Base-by-base conservation (phyloP, 2,329 filamentous ascomycete species). In the Fusarium sublunatum region DNA sequence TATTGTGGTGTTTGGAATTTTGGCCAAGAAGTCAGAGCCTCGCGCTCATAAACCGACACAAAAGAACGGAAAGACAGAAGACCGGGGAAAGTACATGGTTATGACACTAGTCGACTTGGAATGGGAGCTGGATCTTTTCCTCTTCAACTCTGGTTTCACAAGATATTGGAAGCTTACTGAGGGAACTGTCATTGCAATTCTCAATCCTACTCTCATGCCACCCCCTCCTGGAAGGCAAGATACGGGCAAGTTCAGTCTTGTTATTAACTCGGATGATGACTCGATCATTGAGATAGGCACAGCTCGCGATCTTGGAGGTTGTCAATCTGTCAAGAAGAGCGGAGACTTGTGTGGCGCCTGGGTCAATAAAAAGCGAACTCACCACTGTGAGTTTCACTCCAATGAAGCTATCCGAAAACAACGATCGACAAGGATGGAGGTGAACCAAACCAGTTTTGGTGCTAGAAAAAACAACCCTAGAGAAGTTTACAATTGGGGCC, bases 161-260 rank as follows among this genome's bases (percentile, higher is more conserved):
- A 88, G 91, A 51, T 99, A 95, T 79, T 98, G 94, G 90, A 96
- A 96, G 73, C 81, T 98, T n/a, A 88, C 88, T 0, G 86, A 92
- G 2, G 95, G 95, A n/a, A 97, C 93, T 0, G 85, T 98, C 2
- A 82, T 99, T 53, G 95, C 94, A 6, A 91, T 99, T 25, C 82
- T 99, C 28, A 99, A 99, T 72, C 95, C 95, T 1, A 88, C 83
- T 15, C 90, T 98, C 68, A 91, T 99, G 88, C 92, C 94, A 4
- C 94, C 94, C 0, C 90, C 91, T 0, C 87, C 87, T 2, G 86
- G 88, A 19, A 88, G 88, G 58, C 82, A 87, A 13, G 91, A 93
- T 62, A 94, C 91, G 0, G 93, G 93, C 25, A 87, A 88, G 29
- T 99, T 98, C 77, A 92, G 89, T 45, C 82, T 99, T 5, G 91